phyloP scores from a whole-genome alignment of 164 flowering plant species.

The Stephania japonica region DNA sequence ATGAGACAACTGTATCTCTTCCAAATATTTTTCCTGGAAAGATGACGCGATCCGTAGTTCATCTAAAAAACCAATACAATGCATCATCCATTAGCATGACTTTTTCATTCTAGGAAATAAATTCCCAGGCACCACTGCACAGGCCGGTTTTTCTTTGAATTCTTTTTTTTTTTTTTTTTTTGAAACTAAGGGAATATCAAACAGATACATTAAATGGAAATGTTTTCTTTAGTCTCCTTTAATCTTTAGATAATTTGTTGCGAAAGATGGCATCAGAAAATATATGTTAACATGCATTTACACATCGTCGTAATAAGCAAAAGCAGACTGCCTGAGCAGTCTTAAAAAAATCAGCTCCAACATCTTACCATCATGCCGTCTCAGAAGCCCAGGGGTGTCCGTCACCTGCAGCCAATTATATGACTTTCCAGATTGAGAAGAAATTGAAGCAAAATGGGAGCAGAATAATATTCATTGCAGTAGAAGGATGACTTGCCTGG shows the following conservation, averaged over 20 bases:
- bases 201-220: not conserved
- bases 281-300: too few relatives aligned
- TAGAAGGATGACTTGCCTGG: conserved; percentile 46
- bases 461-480: not conserved
- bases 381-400: conserved; percentile 90
- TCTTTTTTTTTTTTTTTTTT: too few relatives aligned
- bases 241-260: not conserved
- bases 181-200: not conserved
- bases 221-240: not conserved
- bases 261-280: too few relatives aligned
- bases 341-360: not conserved
- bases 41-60: too few relatives aligned
- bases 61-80: not conserved
- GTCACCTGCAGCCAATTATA: conserved; percentile 59
- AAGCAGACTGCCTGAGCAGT: not conserved
- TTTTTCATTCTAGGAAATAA: not conserved
- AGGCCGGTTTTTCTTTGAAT: not conserved
- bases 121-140: not conserved
- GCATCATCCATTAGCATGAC: not conserved
- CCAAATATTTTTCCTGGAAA: too few relatives aligned
- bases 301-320: not conserved
- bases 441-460: too few relatives aligned
- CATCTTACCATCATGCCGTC: conserved; percentile 71
- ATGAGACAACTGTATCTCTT: too few relatives aligned
- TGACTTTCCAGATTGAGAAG: not conserved